Evolutionary conservation across 257 asterid species (phyloP), one percentile per base, ranked within the genome.

Genomic region (Lavandula angustifolia): DNA sequence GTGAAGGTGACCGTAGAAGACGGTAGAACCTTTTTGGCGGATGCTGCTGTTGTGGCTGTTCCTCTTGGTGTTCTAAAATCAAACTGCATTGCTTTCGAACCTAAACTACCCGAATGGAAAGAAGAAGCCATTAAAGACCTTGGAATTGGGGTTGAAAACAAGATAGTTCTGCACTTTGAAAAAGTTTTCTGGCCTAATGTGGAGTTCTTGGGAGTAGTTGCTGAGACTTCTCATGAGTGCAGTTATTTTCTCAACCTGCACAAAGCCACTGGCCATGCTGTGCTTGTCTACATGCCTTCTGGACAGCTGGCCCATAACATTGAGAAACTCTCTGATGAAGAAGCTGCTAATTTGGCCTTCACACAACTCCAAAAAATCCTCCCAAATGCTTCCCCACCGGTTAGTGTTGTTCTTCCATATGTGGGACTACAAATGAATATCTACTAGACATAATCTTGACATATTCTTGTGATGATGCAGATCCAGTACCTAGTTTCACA

Each of bases 201-300:
- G 3, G 99, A 92, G 76, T 92, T 89, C 77, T 63, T 92, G 83
- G 99, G 99, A 47, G 94, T 92, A 40, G 97, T 92, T 64, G 89
- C 99, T 0, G 94, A 87, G 40, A 85, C 85, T 49, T 75, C 96
- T 14, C 80, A 87, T 4, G 78, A 78, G 31, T 92, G 99, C 85
- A 85, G 97, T 76, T 92, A 92, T 76, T 92, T 92, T 75, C 89
- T 92, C 63, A 89, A 92, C 65, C 84, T 92, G 76, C 99, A 92
- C 85, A 89, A 92, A 82, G 96, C 99, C 44, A 92, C 97, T 3
- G 94, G 97, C 41, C 92, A 86, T 72, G 52, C 90, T 0, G 95
- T 87, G 68, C 97, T 92, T 16, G 99, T 92, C 70, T 92, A 92
- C 75, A 92, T 92, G 99, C 97, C 99, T 12, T 90, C 97, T 0